Conservation (phyloP, 331 rosid genomes). For the Rosa hybrid region DNA sequence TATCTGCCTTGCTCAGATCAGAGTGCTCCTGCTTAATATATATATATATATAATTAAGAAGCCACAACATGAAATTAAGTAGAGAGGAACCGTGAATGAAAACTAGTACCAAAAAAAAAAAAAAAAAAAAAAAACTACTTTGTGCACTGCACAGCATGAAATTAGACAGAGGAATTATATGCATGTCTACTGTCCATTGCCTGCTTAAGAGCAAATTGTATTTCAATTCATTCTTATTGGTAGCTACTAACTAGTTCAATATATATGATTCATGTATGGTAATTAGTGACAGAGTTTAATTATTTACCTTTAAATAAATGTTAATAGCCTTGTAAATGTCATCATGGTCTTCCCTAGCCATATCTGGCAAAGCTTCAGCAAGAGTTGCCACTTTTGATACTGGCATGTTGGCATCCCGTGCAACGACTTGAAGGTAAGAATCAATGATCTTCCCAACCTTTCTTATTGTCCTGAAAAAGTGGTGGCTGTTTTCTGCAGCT, state of each 20-base stretch:
- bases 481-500: slow-evolving; percentile 51
- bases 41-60: neutral
- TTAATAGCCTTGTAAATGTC: slow-evolving; percentile 83
- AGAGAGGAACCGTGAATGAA: neutral
- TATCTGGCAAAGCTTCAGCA: slow-evolving; percentile 78
- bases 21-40: slow-evolving; percentile 56
- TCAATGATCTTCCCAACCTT: slow-evolving; percentile 87
- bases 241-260: neutral
- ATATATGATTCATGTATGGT: neutral
- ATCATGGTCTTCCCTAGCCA: slow-evolving; percentile 70
- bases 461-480: slow-evolving; percentile 58
- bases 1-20: slow-evolving; percentile 69
- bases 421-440: slow-evolving; percentile 88
- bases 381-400: slow-evolving; percentile 67
- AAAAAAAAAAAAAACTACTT: neutral
- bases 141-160: neutral
- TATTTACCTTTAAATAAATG: slow-evolving; percentile 81
- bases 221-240: neutral
- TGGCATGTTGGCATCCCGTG: slow-evolving; percentile 72
- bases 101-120: neutral
- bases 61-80: neutral
- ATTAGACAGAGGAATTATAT: neutral
- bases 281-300: neutral
- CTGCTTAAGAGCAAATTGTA: neutral
- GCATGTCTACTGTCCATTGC: neutral